Base-by-base conservation (phyloP, 352 stramenopile species). In the Elongisporangium prolatum region DNA sequence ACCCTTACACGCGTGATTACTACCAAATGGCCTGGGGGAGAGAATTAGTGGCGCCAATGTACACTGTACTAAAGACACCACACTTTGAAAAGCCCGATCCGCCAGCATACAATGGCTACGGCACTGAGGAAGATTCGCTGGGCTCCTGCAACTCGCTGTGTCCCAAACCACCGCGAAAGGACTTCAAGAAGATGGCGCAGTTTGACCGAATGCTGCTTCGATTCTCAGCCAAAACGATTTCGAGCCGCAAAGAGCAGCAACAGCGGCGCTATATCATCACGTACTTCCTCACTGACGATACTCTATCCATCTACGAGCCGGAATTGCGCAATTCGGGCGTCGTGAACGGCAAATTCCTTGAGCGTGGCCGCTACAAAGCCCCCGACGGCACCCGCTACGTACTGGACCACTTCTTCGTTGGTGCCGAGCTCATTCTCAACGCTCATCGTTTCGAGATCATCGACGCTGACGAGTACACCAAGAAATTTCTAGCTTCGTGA, bases 211-310 rank as follows among this genome's bases (percentile, higher is more conserved):
- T 89, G 75, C 61, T 91, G 28, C 65, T 93, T 21, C 84, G 84
- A 44, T 93, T 91, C 65, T 66, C 67, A 14, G 84, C 70, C 21
- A 69, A 75, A n/a, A 75, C 92, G 69, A 79, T 89, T 53, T 89
- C 82, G 18, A 86, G 59, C 13, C 82, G 80, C 48, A 88, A 88
- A 61, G 82, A 93, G 64, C 78, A 92, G 57, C 66, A 82, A 56
- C 74, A 88, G 51, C 83, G 85, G 21, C 81, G 80, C 58, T 91
- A 94, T 57, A 80, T 95, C 56, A 72, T 94, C 65, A 84, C 83
- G 20, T 93, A 88, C 54, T 92, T 90, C 67, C 72, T 94, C 51
- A 84, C 75, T 40, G 84, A 95, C 59, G 83, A 92, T 67, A 95
- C 83, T 3, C 48, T 77, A 20, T 61, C 70, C 20, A 88, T 95